Percentiles rank a stretch among this genome's conserved stretches.
Conservation (phyloP, 75 land plant species). For the Cupressus sempervirens region DNA sequence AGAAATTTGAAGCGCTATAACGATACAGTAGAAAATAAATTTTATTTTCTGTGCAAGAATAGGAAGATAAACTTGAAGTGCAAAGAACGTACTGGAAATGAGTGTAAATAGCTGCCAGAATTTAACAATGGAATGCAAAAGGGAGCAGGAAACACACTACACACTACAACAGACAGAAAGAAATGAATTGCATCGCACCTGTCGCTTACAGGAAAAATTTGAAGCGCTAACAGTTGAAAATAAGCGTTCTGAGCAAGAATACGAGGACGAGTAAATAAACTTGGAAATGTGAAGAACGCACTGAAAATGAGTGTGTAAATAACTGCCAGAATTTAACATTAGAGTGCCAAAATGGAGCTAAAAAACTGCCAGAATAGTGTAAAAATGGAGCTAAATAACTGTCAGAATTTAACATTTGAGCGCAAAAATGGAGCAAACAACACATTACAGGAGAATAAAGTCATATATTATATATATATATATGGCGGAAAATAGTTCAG, state of each 20-base stretch:
- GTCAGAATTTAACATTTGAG: background rate
- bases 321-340: background rate
- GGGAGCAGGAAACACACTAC: too few species aligned
- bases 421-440: background rate
- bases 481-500: background rate
- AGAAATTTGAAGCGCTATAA: background rate
- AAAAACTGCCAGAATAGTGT: too few species aligned
- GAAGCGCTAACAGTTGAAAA: background rate
- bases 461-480: background rate
- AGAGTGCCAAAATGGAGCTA: too few species aligned
- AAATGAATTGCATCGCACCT: background rate
- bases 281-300: background rate
- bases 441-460: background rate
- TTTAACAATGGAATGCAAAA: too few species aligned
- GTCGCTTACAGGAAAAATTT: background rate
- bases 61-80: background rate
- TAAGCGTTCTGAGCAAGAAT: too few species aligned
- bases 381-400: too few species aligned
- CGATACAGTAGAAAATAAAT: background rate
- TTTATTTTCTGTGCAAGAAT: background rate
- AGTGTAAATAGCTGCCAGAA: background rate
- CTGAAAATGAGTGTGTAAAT: background rate
- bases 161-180: too few species aligned
- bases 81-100: background rate
- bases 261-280: background rate